Percentiles rank a stretch among this genome's conserved stretches.
Conservation (phyloP, 1,284 basidiomycete species). For the Fomitopsis betulina region DNA sequence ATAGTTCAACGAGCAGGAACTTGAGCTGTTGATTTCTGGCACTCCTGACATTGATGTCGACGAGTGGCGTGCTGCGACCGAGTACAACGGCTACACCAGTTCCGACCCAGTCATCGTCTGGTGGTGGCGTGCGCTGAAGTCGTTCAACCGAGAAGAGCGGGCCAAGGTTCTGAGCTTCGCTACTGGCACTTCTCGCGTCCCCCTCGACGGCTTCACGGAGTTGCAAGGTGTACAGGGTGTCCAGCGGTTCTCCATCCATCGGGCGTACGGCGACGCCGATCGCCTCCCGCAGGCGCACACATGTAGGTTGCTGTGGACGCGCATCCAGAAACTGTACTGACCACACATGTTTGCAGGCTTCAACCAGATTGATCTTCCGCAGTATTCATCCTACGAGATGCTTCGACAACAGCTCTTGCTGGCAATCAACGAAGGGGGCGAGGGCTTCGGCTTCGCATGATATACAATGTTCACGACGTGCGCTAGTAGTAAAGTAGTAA, state of each 20-base stretch:
- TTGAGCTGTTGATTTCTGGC: conserved; percentile 96
- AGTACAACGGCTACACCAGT: conserved; percentile 82
- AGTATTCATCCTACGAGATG: conserved; percentile 92
- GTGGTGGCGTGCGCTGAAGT: conserved; percentile 99
- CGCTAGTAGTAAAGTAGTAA: not conserved
- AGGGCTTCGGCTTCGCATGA: conserved; percentile 84
- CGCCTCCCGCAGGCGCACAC: conserved; percentile 89
- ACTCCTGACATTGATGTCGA: conserved; percentile 99
- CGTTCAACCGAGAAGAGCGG: conserved; percentile 94
- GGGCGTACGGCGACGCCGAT: conserved; percentile 83
- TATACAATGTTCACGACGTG: conserved; percentile 3
- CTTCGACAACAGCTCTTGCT: conserved; percentile 82
- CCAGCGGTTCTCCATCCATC: conserved; percentile 96
- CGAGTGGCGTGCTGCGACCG: conserved; percentile 95
- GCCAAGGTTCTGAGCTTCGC: conserved; percentile 97
- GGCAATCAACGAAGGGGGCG: conserved; percentile 91
- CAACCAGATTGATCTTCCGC: conserved; percentile 86
- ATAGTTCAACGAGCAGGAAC: conserved; percentile 96
- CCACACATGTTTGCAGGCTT: conserved; percentile 46
- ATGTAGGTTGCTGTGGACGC: conserved; percentile 44
- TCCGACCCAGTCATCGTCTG: conserved; percentile 95
- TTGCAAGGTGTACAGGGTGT: conserved; percentile 93
- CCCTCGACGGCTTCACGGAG: conserved; percentile 89
- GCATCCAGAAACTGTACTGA: conserved; percentile 20
- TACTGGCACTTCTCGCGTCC: conserved; percentile 92